A percentile compares a stretch with the other conserved stretches of the same genome.
Conservation (phyloP, 2,329 filamentous ascomycete species). For the Cercospora sojina region DNA sequence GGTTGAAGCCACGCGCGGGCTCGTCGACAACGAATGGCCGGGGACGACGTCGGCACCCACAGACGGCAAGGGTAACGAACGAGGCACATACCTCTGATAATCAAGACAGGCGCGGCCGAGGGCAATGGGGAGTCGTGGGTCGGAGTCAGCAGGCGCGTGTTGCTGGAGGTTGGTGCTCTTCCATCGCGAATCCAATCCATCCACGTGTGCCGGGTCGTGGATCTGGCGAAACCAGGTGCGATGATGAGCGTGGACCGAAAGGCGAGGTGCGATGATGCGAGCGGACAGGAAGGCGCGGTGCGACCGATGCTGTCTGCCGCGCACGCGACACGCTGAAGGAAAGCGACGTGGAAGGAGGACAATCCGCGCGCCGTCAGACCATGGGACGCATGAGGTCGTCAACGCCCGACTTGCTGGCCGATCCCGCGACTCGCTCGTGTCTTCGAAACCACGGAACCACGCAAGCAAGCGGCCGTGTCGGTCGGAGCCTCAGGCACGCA, state of each 20-base stretch:
- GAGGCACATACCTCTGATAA: background rate
- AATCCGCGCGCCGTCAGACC: background rate
- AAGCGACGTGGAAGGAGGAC: background rate
- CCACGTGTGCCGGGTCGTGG: background rate
- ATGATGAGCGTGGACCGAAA: background rate
- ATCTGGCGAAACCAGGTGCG: background rate
- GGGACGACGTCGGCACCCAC: background rate
- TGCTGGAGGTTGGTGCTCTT: background rate
- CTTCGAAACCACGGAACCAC: background rate
- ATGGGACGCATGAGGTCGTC: slow-evolving; percentile 2
- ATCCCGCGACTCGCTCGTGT: background rate
- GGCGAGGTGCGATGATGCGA: slow-evolving; percentile 23
- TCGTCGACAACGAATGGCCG: background rate
- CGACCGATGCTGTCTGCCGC: background rate
- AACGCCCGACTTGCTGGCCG: background rate
- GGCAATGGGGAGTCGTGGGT: background rate
- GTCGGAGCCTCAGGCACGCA: background rate
- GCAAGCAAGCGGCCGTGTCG: background rate
- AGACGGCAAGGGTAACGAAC: background rate
- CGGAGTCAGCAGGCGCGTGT: slow-evolving; percentile 2
- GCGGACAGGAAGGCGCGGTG: slow-evolving; percentile 19
- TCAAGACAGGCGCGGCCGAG: background rate
- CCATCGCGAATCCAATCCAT: slow-evolving; percentile 14
- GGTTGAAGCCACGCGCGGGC: background rate
- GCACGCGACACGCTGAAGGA: background rate